A percentile compares a stretch with the other conserved stretches of the same genome.
These are phyloP conservation scores for Naematelia aurantialba DNA, from an alignment of 768 basidiomycete species.

Conservation along the genomic window DNA sequence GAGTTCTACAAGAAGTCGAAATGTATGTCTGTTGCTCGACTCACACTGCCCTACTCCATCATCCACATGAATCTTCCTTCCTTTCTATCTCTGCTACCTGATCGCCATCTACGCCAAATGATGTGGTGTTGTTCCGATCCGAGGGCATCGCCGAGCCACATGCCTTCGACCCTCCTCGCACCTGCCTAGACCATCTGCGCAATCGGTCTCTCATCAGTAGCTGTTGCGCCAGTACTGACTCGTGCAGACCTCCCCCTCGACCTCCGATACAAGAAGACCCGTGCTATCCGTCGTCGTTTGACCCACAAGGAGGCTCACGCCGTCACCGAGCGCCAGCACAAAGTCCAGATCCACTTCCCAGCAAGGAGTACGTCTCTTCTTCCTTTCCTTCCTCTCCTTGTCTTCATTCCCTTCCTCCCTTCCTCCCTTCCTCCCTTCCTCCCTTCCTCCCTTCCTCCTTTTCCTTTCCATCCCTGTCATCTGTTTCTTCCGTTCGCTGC, in stretches of 20 bases:
- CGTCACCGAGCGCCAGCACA: constrained; percentile 87
- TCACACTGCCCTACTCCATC: background rate
- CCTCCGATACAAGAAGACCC: constrained; percentile 95
- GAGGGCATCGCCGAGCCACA: too few relatives aligned
- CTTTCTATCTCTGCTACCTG: background rate
- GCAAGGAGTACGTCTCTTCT: constrained; percentile 56
- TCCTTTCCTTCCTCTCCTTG: background rate
- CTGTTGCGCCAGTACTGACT: background rate
- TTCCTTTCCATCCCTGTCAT: background rate
- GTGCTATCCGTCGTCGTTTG: constrained; percentile 92
- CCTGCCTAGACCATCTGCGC: background rate
- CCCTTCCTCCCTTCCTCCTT: background rate
- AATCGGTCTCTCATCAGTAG: background rate
- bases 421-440: background rate
- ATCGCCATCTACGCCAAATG: background rate
- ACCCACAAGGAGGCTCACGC: constrained; percentile 81
- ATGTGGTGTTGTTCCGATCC: too few relatives aligned
- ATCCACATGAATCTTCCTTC: background rate
- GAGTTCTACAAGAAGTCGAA: constrained; percentile 93
- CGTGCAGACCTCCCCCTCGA: constrained; percentile 75
- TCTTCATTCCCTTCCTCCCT: background rate
- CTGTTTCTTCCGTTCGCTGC: background rate
- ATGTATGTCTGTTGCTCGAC: constrained; percentile 28
- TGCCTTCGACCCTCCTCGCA: too few relatives aligned
- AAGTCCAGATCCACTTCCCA: constrained; percentile 94